phyloP scores from a whole-genome alignment of 768 basidiomycete species.

The Naganishia friedmannii region DNA sequence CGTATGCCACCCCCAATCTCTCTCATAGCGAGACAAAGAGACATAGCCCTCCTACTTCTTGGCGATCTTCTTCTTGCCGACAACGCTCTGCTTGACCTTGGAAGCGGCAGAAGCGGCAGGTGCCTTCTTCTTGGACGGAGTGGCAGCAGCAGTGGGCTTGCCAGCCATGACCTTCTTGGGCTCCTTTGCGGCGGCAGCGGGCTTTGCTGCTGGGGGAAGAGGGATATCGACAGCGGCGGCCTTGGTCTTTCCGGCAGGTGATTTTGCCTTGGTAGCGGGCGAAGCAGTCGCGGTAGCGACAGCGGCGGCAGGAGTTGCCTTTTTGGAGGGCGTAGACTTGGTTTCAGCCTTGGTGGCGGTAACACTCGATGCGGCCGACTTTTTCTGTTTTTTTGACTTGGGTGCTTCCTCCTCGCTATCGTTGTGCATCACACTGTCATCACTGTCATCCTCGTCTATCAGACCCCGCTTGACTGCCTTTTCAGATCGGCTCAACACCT shows the following conservation, averaged over 20 bases:
- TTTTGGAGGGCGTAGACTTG: conserved; percentile 19
- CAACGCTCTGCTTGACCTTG: conserved; percentile 34
- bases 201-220: conserved; percentile 6
- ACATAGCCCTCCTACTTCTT: conserved; percentile 17
- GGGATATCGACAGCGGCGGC: conserved; percentile 14
- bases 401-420: conserved; percentile 38
- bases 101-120: conserved; percentile 28
- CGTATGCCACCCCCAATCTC: too few relatives aligned
- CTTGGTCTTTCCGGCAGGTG: conserved; percentile 30
- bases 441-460: conserved; percentile 30
- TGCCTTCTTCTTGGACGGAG: conserved; percentile 30
- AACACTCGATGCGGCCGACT: conserved; percentile 32
- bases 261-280: conserved; percentile 19
- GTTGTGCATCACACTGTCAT: conserved; percentile 32
- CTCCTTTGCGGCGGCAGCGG: conserved; percentile 5
- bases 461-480: conserved; percentile 26
- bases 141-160: conserved; percentile 18
- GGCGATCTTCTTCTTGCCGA: conserved; percentile 36
- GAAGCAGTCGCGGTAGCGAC: conserved; percentile 12
- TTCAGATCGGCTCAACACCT: conserved; percentile 34
- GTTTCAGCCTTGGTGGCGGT: conserved; percentile 33
- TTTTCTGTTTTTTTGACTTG: conserved; percentile 36
- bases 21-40: too few relatives aligned
- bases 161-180: conserved; percentile 35
- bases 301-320: conserved; percentile 10